A percentile compares a stretch with the other conserved stretches of the same genome.
Evolutionary conservation across 1,284 basidiomycete genomes (phyloP).

Genomic region (Pseudozyma thailandica): DNA sequence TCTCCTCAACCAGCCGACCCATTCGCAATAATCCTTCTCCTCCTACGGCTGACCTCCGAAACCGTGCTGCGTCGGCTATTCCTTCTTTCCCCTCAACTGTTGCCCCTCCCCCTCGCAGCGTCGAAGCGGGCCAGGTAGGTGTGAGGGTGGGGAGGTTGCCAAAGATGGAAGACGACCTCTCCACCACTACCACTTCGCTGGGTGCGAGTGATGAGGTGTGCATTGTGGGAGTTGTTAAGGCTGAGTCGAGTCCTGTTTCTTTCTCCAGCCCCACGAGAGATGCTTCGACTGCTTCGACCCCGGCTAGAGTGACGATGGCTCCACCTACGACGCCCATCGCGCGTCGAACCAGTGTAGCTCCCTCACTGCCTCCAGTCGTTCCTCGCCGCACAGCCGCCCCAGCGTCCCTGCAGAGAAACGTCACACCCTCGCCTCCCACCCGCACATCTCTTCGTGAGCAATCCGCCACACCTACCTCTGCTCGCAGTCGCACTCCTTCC

Average conservation of each 20-base stretch:
- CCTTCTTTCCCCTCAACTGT: background rate
- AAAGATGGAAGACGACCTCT: background rate
- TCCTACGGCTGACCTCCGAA: background rate
- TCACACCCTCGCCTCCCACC: background rate
- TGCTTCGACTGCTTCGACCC: background rate
- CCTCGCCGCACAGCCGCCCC: too few relatives aligned
- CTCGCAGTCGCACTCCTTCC: conserved; percentile 3
- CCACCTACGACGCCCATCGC: too few relatives aligned
- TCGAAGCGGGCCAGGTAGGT: background rate
- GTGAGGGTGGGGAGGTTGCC: background rate
- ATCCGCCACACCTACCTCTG: too few relatives aligned
- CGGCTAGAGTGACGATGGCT: background rate
- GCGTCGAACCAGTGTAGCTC: too few relatives aligned
- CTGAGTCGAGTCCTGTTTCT: background rate
- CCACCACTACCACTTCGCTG: background rate
- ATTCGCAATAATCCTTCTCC: too few relatives aligned
- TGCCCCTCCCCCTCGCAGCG: background rate
- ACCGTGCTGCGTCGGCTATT: background rate
- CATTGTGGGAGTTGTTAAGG: conserved; percentile 10
- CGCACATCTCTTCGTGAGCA: background rate
- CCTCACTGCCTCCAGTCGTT: too few relatives aligned
- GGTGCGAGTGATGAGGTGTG: conserved; percentile 6
- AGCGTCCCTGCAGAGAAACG: background rate
- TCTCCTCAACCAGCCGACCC: too few relatives aligned
- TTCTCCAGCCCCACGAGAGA: background rate